phyloP scores from a whole-genome alignment of 257 asterid species.

The Solanum rostratum region DNA sequence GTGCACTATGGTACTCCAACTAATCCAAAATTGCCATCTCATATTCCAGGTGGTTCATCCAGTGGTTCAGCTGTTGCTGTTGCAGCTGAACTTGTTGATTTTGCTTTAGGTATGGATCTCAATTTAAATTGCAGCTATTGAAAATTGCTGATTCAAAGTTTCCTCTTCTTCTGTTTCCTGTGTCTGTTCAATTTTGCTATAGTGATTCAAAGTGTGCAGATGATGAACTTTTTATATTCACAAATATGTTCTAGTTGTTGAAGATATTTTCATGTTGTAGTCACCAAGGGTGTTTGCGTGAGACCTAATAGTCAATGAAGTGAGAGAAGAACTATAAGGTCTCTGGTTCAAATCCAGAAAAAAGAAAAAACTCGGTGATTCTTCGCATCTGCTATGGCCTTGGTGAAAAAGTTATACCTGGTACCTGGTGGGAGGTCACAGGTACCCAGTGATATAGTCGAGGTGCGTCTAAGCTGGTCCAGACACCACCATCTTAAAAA shows the following conservation, averaged over 20 bases:
- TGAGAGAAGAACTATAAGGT: not conserved
- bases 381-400: not conserved
- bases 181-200: not conserved
- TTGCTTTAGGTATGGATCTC: slow-evolving; percentile 63
- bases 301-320: not conserved
- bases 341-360: not conserved
- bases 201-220: not conserved
- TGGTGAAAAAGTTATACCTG: not conserved
- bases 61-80: slow-evolving; percentile 96
- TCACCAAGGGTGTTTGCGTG: not conserved
- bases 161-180: not conserved
- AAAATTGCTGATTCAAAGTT: not conserved
- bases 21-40: slow-evolving; percentile 65
- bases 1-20: slow-evolving; percentile 64
- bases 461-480: not conserved
- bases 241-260: not conserved
- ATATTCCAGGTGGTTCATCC: slow-evolving; percentile 82
- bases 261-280: not conserved
- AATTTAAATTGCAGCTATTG: not conserved
- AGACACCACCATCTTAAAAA: not conserved
- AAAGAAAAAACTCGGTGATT: not conserved
- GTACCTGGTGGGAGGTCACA: not conserved
- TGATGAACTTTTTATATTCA: not conserved
- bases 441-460: not conserved
- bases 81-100: slow-evolving; percentile 71